A percentile compares a stretch with the other conserved stretches of the same genome.
Conservation (phyloP, 441 rosid species). For the Biscutella laevigata region DNA sequence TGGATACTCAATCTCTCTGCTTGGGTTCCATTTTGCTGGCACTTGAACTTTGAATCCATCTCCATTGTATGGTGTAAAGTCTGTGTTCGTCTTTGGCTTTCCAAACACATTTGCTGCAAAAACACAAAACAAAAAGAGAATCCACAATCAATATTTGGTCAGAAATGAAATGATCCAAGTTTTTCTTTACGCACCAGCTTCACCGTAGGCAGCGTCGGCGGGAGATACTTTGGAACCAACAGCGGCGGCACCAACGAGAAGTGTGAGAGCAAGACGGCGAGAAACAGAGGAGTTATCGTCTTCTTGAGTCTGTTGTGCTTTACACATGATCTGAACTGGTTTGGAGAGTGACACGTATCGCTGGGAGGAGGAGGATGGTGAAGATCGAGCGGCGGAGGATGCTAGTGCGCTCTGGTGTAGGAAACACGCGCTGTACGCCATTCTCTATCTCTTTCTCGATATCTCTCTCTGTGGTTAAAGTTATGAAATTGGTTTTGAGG, state of each 20-base stretch:
- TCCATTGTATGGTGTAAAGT: conserved; percentile 65
- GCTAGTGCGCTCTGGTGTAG: conserved; percentile 68
- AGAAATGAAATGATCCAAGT: conserved; percentile 10
- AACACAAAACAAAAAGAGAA: not conserved
- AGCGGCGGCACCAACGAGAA: conserved; percentile 79
- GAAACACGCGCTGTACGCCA: conserved; percentile 91
- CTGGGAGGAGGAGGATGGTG: conserved; percentile 36
- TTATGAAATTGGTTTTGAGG: conserved; percentile 18
- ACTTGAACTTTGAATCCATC: conserved; percentile 64
- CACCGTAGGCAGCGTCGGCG: conserved; percentile 96
- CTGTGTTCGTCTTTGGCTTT: conserved; percentile 83
- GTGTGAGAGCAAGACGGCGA: conserved; percentile 77
- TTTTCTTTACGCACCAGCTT: conserved; percentile 43
- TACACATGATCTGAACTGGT: conserved; percentile 47
- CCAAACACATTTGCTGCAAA: conserved; percentile 89
- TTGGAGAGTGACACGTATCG: conserved; percentile 42
- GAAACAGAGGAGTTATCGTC: conserved; percentile 44
- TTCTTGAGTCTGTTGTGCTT: conserved; percentile 58
- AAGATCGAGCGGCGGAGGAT: conserved; percentile 38
- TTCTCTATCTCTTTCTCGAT: conserved; percentile 18
- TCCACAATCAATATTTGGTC: not conserved
- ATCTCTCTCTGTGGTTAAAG: not conserved
- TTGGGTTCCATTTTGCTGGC: conserved; percentile 95
- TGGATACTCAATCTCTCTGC: conserved; percentile 81
- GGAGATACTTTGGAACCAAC: conserved; percentile 79